A percentile compares a stretch with the other conserved stretches of the same genome.
These are phyloP conservation scores for Saccharomyces hybrid DNA, from an alignment of 1,139 yeast genomes.

Conservation along the genomic window DNA sequence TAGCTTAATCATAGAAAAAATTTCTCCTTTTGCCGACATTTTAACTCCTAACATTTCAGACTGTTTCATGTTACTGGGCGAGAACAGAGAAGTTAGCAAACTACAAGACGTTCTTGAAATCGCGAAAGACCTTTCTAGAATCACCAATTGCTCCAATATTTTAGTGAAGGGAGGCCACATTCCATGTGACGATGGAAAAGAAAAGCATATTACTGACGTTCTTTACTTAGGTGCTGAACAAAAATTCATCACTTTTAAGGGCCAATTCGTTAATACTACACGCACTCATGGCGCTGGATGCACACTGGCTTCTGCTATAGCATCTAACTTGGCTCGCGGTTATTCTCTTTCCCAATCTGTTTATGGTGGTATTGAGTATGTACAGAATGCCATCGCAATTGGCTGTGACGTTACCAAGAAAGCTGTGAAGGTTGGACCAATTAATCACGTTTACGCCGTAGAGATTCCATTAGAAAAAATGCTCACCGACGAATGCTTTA, in stretches of 20 bases:
- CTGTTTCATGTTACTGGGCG: conserved; percentile 37
- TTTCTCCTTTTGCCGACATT: conserved; percentile 49
- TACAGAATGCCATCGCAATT: conserved; percentile 56
- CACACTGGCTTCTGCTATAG: conserved; percentile 74
- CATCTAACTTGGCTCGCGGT: conserved; percentile 63
- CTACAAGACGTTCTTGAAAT: conserved; percentile 38
- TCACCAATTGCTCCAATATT: conserved; percentile 45
- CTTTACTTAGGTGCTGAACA: conserved; percentile 44
- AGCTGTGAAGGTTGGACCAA: conserved; percentile 54
- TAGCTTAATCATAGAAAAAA: conserved; percentile 35
- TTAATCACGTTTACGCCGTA: conserved; percentile 48
- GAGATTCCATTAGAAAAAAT: conserved; percentile 34
- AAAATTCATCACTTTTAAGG: conserved; percentile 40
- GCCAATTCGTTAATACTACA: conserved; percentile 42
- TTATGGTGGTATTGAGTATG: conserved; percentile 51
- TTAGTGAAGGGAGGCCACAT: conserved; percentile 80
- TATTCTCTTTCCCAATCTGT: conserved; percentile 42
- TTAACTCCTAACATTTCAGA: conserved; percentile 79
- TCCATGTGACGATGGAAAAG: conserved; percentile 39
- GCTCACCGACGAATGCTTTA: conserved; percentile 26
- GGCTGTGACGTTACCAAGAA: conserved; percentile 36
- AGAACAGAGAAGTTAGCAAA: conserved; percentile 18
- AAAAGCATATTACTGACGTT: conserved; percentile 46
- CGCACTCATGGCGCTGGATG: conserved; percentile 92
- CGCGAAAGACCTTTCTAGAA: conserved; percentile 39